A percentile compares a stretch with the other conserved stretches of the same genome.
These are phyloP conservation scores for Solanum appendiculatum DNA, from an alignment of 257 asterid species.

Conservation along the genomic window DNA sequence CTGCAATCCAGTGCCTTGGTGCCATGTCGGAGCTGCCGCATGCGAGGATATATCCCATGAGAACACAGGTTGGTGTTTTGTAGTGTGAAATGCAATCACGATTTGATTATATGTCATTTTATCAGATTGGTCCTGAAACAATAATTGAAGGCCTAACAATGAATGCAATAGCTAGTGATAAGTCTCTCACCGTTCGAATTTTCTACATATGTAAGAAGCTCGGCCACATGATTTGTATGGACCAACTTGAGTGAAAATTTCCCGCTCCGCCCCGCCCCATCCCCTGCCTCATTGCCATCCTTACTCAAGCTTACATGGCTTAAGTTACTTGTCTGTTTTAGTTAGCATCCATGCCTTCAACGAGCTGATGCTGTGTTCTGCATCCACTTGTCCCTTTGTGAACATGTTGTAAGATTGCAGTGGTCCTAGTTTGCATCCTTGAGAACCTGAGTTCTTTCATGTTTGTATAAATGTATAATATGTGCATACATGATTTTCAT, in stretches of 20 bases:
- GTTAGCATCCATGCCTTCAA: not conserved
- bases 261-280: not conserved
- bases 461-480: not conserved
- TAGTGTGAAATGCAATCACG: not conserved
- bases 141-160: not conserved
- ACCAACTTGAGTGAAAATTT: not conserved
- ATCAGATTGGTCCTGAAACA: not conserved
- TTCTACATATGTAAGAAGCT: not conserved
- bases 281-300: not conserved
- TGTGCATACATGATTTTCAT: not conserved
- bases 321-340: not conserved
- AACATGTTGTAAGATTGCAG: not conserved
- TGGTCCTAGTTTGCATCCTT: not conserved
- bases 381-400: not conserved
- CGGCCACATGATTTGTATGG: not conserved
- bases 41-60: slow-evolving; percentile 65
- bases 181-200: not conserved
- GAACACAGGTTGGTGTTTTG: slow-evolving; percentile 44
- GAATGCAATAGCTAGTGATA: not conserved
- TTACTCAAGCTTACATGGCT: not conserved
- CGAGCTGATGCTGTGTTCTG: not conserved
- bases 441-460: not conserved
- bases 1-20: slow-evolving; percentile 84
- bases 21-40: slow-evolving; percentile 70
- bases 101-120: not conserved